Percentiles rank a stretch among this genome's conserved stretches.
These are phyloP conservation scores for Kalaharituber pfeilii DNA, from an alignment of 2,329 filamentous ascomycete genomes.

Conservation along the genomic window DNA sequence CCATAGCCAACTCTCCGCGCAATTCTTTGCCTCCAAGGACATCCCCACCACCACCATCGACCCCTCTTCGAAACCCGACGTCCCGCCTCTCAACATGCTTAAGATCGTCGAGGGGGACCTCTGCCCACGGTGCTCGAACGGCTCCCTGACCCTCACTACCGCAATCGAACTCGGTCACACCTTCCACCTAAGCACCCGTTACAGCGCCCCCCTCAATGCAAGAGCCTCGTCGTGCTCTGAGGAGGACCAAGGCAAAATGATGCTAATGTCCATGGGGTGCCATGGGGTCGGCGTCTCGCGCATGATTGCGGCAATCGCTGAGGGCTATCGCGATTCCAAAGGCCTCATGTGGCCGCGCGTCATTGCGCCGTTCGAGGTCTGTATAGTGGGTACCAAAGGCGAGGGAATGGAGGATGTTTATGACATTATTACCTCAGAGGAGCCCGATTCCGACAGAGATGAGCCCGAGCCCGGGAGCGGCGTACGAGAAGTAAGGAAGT, in stretches of 20 bases:
- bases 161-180: constrained; percentile 89
- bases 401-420: constrained; percentile 40
- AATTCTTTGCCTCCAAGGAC: constrained; percentile 17
- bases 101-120: constrained; percentile 48
- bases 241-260: constrained; percentile 25
- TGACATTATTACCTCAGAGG: constrained; percentile 35
- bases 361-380: constrained; percentile 69
- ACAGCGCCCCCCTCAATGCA: constrained; percentile 57
- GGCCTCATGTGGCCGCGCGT: constrained; percentile 76
- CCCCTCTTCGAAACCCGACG: constrained; percentile 25
- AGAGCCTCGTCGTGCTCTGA: constrained; percentile 31
- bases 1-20: constrained; percentile 13
- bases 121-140: constrained; percentile 53
- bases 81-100: constrained; percentile 42
- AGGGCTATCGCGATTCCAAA: constrained; percentile 49
- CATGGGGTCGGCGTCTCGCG: constrained; percentile 89
- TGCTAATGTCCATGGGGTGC: constrained; percentile 79
- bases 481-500: constrained; percentile 1
- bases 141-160: constrained; percentile 45
- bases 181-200: constrained; percentile 80
- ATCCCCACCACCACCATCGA: constrained; percentile 16
- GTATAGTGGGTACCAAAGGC: constrained; percentile 40
- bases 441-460: constrained; percentile 1
- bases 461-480: not conserved
- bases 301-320: constrained; percentile 71